Base-by-base conservation (phyloP, 2,329 filamentous ascomycete genomes). In the Blumeriella jaapii region DNA sequence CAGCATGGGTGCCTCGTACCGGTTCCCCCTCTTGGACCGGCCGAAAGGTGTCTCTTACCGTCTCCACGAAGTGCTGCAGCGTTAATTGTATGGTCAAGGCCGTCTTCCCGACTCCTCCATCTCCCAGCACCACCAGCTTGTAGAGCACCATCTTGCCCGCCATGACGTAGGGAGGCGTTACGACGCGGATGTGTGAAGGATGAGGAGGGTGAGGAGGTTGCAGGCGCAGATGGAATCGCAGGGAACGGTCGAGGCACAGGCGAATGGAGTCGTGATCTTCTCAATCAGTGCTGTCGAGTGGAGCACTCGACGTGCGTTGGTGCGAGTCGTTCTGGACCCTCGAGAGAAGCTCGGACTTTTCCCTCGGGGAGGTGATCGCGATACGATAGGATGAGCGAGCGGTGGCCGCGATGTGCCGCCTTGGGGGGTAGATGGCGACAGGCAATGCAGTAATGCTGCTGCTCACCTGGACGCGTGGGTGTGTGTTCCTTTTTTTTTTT, bases 41-140 rank as follows among this genome's bases (percentile, higher is more conserved):
- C n/a, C 29, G 22, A 26, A 20, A 29, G 18, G 16, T 14, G 23
- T 27, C 31, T 37, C 73, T 62, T 63, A 78, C 74, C 44, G 86
- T 95, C 66, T 96, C 89, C 54, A 96, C 87, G 59, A 98, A 98
- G 63, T 98, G 91, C 62, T 96, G 93, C 56, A 96, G 66, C 61
- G 91, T 96, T 53, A 98, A 71, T 77, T 98, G 86, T 57, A 94
- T 94, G 39, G 86, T 94, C 57, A 94, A 68, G 54, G 86, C 86
- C 33, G 86, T 94, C 64, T 94, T 94, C 52, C 86, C 86, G 44
- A 94, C 86, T 62, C 86, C 86, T 64, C 86, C 86, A 59, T 94
- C 86, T 53, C 86, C 87, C 47, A 94, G 68, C 64, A 94, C 86
- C 74, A 94, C 86, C 71, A 94, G 65, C 65, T 93, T 93, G 69